Evolutionary conservation across 768 basidiomycete species (phyloP), one percentile per base, ranked within the genome.

Genomic region (Pseudohyphozyma bogoriensis): DNA sequence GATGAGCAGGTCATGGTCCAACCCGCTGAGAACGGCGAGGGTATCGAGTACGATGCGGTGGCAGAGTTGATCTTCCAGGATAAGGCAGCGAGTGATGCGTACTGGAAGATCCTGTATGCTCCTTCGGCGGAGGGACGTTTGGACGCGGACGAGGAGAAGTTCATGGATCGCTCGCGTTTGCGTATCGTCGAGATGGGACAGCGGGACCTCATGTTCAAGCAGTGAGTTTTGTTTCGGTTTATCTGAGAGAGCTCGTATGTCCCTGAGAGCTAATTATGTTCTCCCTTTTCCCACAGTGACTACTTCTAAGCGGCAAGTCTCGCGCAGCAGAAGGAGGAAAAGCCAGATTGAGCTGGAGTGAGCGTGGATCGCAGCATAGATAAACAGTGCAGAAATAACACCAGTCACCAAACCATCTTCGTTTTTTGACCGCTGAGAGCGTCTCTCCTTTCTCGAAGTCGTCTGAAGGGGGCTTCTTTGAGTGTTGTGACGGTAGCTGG

Each of bases 31-130:
- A 46, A 45, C 39, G 55, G 55, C 45, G 55, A 56, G 24, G 55
- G 55, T 1, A 56, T 56, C 45, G 45, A 47, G 44, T 56, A 56
- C 55, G 55, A 56, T 35, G 55, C 55, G 7, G 55, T 56, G 6
- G 55, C 55, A 1, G 55, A 56, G 55, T 45, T 56, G 7, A 29
- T 24, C n/a, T 56, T 56, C 11, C 33, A 46, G 55, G 32, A 46
- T 33, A 32, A 56, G 55, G 55, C 16, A 33, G 32, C 33, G 32
- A 47, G 28, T 33, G 11, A 35, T 22, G 44, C 55, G 4, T 56
- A 56, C 55, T 56, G 55, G 55, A 46, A 35, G 32, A 26, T 47
- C 9, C 55, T 56, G 3, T 56, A 56, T 45, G 12, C 10, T 12
- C 44, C 44, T 8, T 31, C 33, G 39, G 35, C 44, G 8, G 13